These are phyloP conservation scores for Claviceps humidiphila DNA, from an alignment of 2,329 filamentous ascomycete genomes.

Conservation along the genomic window DNA sequence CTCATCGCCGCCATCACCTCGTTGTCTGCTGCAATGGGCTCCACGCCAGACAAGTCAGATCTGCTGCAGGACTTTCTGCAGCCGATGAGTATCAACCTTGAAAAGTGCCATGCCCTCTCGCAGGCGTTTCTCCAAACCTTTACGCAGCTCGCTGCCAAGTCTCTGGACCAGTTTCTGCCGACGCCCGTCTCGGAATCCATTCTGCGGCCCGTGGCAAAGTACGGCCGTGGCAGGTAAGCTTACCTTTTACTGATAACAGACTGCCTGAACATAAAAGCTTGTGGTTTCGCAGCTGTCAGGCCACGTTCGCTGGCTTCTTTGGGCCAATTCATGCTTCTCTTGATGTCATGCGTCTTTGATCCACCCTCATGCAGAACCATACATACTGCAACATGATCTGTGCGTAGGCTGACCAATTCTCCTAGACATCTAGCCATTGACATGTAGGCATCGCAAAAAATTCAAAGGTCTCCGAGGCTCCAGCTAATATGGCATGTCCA, in stretches of 20 bases:
- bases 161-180: constrained; percentile 42
- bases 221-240: constrained; percentile 36
- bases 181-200: constrained; percentile 50
- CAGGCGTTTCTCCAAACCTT: constrained; percentile 34
- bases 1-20: background rate
- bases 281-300: too few species aligned
- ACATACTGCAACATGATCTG: background rate
- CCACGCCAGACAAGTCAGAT: constrained; percentile 3
- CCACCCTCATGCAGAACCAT: too few species aligned
- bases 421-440: constrained; percentile 48
- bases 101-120: constrained; percentile 33
- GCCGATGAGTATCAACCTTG: constrained; percentile 35
- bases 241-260: background rate
- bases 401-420: constrained; percentile 4
- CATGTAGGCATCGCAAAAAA: constrained; percentile 35
- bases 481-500: constrained; percentile 14
- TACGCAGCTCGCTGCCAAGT: constrained; percentile 35
- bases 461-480: background rate
- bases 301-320: too few species aligned
- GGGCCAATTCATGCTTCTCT: too few species aligned
- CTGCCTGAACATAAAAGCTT: too few species aligned
- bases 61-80: constrained; percentile 32
- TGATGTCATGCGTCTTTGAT: too few species aligned
- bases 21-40: constrained; percentile 11
- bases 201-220: constrained; percentile 31